Percentiles rank a stretch among this genome's conserved stretches.
Conservation (phyloP, 108 stramenopile species). For the Nannochloropsis granulata region DNA sequence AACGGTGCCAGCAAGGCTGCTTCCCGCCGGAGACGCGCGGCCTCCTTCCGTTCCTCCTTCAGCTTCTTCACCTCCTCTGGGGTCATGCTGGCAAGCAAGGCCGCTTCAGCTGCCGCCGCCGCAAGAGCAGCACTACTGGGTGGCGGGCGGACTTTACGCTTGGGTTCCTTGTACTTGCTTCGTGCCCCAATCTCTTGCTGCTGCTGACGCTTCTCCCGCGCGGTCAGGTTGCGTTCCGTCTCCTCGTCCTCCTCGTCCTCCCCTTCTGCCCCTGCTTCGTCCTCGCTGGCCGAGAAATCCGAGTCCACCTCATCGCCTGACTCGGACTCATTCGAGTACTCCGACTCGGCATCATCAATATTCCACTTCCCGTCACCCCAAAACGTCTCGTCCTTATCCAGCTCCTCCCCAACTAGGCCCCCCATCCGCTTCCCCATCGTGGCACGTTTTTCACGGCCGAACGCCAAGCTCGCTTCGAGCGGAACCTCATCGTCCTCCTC, state of each 20-base stretch:
- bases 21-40: not conserved
- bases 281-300: not conserved
- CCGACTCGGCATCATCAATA: not conserved
- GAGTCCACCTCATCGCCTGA: not conserved
- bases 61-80: not conserved
- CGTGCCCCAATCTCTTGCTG: not conserved
- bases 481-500: not conserved
- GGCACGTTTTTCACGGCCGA: not conserved
- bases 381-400: not conserved
- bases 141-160: not conserved
- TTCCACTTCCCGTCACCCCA: not conserved
- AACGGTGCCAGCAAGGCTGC: not conserved
- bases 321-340: not conserved
- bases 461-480: not conserved
- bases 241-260: not conserved
- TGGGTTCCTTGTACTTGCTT: not conserved
- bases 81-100: not conserved
- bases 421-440: not conserved
- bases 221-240: not conserved
- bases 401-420: not conserved
- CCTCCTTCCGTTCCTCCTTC: not conserved
- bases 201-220: not conserved
- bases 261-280: not conserved
- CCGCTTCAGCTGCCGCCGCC: not conserved
- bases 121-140: not conserved